Evolutionary conservation across 1,284 basidiomycete genomes (phyloP).

Genomic region (Dichomitus squalens): DNA sequence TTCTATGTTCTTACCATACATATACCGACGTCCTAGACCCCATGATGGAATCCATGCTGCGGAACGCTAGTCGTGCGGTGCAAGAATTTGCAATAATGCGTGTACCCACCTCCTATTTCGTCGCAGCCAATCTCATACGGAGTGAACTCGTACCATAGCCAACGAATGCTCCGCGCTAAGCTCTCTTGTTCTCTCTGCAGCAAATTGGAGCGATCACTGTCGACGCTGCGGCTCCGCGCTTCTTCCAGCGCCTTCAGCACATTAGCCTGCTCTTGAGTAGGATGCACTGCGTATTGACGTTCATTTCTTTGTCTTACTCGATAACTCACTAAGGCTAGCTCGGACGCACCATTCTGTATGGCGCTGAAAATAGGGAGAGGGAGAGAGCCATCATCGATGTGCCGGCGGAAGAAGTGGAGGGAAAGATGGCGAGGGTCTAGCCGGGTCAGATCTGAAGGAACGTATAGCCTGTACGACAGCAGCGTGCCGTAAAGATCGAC

Average conservation of each 20-base stretch:
- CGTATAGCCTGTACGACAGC: constrained; percentile 39
- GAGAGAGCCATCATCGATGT: constrained; percentile 35
- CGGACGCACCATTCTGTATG: constrained; percentile 36
- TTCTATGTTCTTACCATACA: constrained; percentile 37
- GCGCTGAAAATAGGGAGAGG: constrained; percentile 46
- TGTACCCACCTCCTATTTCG: constrained; percentile 38
- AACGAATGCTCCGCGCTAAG: constrained; percentile 29
- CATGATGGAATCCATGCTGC: constrained; percentile 46
- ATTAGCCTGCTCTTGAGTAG: constrained; percentile 26
- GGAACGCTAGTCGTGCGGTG: neutral
- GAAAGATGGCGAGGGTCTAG: constrained; percentile 40
- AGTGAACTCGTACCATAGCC: constrained; percentile 45
- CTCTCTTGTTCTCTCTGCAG: constrained; percentile 25
- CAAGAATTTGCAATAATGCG: too few relatives aligned
- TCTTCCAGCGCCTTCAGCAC: constrained; percentile 27
- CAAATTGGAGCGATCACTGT: constrained; percentile 12
- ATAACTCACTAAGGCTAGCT: neutral
- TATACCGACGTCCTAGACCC: constrained; percentile 41
- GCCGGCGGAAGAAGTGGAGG: constrained; percentile 36
- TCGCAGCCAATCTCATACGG: constrained; percentile 45
- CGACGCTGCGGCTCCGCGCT: constrained; percentile 25
- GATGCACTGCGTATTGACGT: constrained; percentile 17
- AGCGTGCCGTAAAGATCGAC: constrained; percentile 45
- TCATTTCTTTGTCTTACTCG: too few relatives aligned
- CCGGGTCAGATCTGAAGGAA: constrained; percentile 31